Conservation (phyloP, 352 stramenopile species). For the Globisporangium echinulatum region DNA sequence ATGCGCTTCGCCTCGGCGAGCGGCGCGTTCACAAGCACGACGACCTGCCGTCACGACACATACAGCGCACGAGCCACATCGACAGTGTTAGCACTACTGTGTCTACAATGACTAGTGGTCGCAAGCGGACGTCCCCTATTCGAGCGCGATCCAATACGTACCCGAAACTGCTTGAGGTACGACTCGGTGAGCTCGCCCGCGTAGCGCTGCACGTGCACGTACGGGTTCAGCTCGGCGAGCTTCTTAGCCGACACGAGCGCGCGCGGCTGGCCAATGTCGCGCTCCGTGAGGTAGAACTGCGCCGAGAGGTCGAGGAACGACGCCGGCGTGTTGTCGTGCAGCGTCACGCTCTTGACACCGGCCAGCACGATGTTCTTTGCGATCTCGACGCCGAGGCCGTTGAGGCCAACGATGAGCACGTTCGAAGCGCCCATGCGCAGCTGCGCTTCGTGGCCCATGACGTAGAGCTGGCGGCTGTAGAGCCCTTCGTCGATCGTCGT, state of each 20-base stretch:
- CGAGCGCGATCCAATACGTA: conserved; percentile 19
- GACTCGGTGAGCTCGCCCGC: conserved; percentile 63
- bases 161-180: conserved; percentile 63
- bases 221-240: conserved; percentile 96
- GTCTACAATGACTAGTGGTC: too few relatives aligned
- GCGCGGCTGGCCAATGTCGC: conserved; percentile 82
- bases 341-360: conserved; percentile 91
- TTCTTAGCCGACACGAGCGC: conserved; percentile 83
- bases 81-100: too few relatives aligned
- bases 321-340: conserved; percentile 90
- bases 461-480: conserved; percentile 97
- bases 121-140: too few relatives aligned
- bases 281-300: conserved; percentile 94
- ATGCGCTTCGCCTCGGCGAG: conserved; percentile 67
- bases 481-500: conserved; percentile 73
- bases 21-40: conserved; percentile 83
- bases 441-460: conserved; percentile 99
- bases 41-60: conserved; percentile 27
- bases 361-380: conserved; percentile 99
- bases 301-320: conserved; percentile 88
- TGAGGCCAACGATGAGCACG: conserved; percentile 94
- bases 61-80: too few relatives aligned
- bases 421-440: conserved; percentile 93
- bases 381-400: conserved; percentile 95
- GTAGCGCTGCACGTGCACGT: conserved; percentile 85